These are phyloP conservation scores for Lomentospora prolificans DNA, from an alignment of 2,329 filamentous ascomycete species.

Conservation along the genomic window DNA sequence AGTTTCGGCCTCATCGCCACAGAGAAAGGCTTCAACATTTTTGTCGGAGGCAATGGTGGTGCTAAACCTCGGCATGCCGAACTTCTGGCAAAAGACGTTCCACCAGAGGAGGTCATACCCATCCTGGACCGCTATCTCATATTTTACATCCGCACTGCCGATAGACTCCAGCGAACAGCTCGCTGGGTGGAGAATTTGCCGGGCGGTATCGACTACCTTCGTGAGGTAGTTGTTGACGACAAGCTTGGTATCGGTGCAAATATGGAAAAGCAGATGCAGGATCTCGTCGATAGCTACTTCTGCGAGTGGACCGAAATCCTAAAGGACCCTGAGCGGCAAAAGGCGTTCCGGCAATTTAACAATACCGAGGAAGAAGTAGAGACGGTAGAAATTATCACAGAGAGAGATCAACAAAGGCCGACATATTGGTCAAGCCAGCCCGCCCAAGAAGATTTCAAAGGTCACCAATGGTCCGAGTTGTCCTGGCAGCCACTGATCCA, in stretches of 20 bases:
- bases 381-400: conserved; percentile 58
- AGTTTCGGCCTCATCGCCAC: conserved; percentile 84
- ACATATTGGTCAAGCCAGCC: conserved; percentile 67
- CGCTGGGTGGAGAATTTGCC: conserved; percentile 79
- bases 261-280: conserved; percentile 80
- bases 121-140: conserved; percentile 84
- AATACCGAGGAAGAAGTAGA: conserved; percentile 67
- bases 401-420: conserved; percentile 65
- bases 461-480: conserved; percentile 27
- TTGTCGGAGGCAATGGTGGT: conserved; percentile 81
- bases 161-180: conserved; percentile 81
- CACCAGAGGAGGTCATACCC: conserved; percentile 69
- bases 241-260: conserved; percentile 76
- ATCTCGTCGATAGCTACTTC: conserved; percentile 74
- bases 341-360: conserved; percentile 71
- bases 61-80: conserved; percentile 76
- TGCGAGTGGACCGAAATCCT: conserved; percentile 87
- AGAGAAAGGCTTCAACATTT: conserved; percentile 89
- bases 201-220: conserved; percentile 73
- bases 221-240: conserved; percentile 74
- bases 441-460: conserved; percentile 60
- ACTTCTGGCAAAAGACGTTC: conserved; percentile 76
- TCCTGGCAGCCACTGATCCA: conserved; percentile 75
- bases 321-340: conserved; percentile 54
- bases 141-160: conserved; percentile 88